Base-by-base conservation (phyloP, 257 asterid species). In the Solanum habrochaites region DNA sequence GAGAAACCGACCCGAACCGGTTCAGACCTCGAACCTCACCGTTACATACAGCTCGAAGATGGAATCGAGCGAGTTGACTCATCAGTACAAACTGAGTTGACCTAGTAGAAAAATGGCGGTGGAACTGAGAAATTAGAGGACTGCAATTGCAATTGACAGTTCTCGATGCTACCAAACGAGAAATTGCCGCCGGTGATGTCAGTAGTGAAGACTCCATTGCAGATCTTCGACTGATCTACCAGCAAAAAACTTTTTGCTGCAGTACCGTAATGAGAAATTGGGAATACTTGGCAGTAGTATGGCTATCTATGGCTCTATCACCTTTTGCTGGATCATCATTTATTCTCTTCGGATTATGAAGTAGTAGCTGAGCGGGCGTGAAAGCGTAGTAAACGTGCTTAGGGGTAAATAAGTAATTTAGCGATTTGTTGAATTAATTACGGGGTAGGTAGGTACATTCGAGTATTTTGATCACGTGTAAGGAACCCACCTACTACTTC, bases 171-270 rank as follows among this genome's bases (percentile, higher is more conserved):
- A 93, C 60, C 85, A 89, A 64, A 73, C 91, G 88, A 80, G 94
- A 89, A 91, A 93, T 88, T 31, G 93, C 85, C 83, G 91, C 83
- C 7, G 92, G 88, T 13, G 85, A 43, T 21, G 93, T 89, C 84
- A 93, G 89, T 85, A 94, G n/a, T 25, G 94, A 86, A 31, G 94
- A 93, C 91, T 96, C 98, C 98, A 96, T 96, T 58, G 86, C 66
- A 56, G 80, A 47, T 47, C 87, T 72, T 42, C 43, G 4, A 37
- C 52, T 85, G 87, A 67, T 18, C 87, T 66, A 31, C 35, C 64
- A 66, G 64, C 52, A 16, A 73, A 84, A 12, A 37, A 9, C 21
- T 4, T 60, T 56, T 27, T 7, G n/a, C 14, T n/a, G 86, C 81
- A 58, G 70, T 23, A 60, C 45, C 6, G 73, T n/a, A 70, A 67